Evolutionary conservation across 768 basidiomycete species (phyloP).

Genomic region (Leucosporidium creatinivorum): DNA sequence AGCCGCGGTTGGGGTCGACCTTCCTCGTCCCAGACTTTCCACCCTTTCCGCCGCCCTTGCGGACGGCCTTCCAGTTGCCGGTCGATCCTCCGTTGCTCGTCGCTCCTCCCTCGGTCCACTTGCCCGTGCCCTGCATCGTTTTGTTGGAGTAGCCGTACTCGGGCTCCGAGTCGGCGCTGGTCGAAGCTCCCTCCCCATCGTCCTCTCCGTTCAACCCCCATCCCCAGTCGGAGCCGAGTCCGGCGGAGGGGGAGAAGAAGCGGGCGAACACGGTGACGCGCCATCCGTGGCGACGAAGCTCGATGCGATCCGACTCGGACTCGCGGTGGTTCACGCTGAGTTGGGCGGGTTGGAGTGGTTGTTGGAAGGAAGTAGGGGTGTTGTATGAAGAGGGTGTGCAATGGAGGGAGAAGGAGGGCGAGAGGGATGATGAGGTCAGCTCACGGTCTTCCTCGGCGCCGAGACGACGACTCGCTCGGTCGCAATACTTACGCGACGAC

Average conservation of each 20-base stretch:
- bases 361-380: not conserved
- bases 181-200: not conserved
- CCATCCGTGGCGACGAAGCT: not conserved
- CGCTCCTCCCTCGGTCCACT: not conserved
- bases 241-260: not conserved
- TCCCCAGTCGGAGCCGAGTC: conserved; percentile 9
- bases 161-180: not conserved
- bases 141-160: not conserved
- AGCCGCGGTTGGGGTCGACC: not conserved
- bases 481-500: not conserved
- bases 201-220: not conserved
- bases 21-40: not conserved
- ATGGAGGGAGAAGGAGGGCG: not conserved
- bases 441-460: no score
- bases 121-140: not conserved
- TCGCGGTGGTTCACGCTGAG: conserved; percentile 9
- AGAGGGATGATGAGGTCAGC: not conserved
- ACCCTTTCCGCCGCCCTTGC: not conserved
- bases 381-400: not conserved
- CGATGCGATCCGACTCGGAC: conserved; percentile 2
- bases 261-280: conserved; percentile 11
- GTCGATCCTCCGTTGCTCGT: not conserved
- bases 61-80: not conserved
- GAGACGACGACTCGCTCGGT: not conserved
- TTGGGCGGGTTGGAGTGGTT: not conserved